Evolutionary conservation across 2,329 filamentous ascomycete genomes (phyloP), one percentile per base, ranked within the genome.

Genomic region (Cladophialophora exuberans): DNA sequence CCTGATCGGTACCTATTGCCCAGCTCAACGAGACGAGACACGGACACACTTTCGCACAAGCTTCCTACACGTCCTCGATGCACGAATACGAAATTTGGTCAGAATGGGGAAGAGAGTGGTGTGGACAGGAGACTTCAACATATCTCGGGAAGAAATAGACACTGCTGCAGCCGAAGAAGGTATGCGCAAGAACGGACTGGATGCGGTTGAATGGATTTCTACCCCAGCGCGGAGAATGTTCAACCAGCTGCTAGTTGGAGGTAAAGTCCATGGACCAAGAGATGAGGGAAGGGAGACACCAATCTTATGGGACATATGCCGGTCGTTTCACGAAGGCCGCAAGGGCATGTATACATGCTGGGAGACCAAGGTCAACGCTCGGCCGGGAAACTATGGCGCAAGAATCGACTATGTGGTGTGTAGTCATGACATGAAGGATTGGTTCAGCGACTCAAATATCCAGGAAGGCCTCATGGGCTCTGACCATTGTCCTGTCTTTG

Each of bases 301-400:
- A 2, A 82, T 92, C 39, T 75, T 97, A 35, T 89, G 87, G 81
- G 94, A 99, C 73, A 77, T 95, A 15, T 92, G 89, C 64, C 83
- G 94, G 44, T 83, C 82, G 22, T 95, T 92, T 66, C 88, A 97
- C 67, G 88, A 89, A 0, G 73, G 77, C n/a, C 82, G 94, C 33
- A 78, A 79, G 59, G 90, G 90, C 57, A 97, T 99, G 94, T 97
- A 90, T 70, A 97, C 94, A 0, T 96, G 93, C 70, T 97, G 93
- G 93, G 91, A 97, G 61, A 92, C 90, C 46, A 92, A 89, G 69
- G 88, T 91, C 67, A 97, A 97, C 71, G 89, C 90, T n/a, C 81
- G 94, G n/a, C 93, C 93, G 2, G 91, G 89, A 2, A 97, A 97
- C 69, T 95, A 88, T 70, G 94, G 94, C 4, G 88, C 89, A 51